phyloP scores from a whole-genome alignment of 805 yeast genomes.

The Wickerhamiella slavikovae region DNA sequence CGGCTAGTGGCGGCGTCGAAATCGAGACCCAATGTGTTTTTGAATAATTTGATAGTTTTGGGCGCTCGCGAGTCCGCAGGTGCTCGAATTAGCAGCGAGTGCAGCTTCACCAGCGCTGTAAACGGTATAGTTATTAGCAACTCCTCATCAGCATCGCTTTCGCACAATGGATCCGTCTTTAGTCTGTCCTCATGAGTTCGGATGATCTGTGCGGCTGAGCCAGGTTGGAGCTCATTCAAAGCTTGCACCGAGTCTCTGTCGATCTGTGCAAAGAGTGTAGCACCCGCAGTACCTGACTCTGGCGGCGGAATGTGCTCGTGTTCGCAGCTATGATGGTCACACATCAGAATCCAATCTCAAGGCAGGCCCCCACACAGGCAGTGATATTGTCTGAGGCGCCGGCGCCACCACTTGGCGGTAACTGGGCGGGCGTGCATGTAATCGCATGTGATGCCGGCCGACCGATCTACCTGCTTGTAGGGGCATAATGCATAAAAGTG shows the following conservation, averaged over 20 bases:
- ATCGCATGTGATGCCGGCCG: too few species aligned
- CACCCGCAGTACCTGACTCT: slow-evolving; percentile 41
- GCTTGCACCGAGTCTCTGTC: slow-evolving; percentile 40
- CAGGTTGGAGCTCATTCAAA: slow-evolving; percentile 36
- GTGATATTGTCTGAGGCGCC: too few species aligned
- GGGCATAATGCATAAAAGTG: too few species aligned
- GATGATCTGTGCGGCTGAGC: slow-evolving; percentile 32
- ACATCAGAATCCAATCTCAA: too few species aligned
- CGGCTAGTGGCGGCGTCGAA: slow-evolving; percentile 37
- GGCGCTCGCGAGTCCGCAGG: slow-evolving; percentile 49
- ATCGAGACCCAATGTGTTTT: slow-evolving; percentile 50
- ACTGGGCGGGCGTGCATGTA: too few species aligned
- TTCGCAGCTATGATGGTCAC: slow-evolving; percentile 15
- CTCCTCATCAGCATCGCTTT: slow-evolving; percentile 70
- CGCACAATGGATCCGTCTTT: slow-evolving; percentile 23
- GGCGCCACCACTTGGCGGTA: background rate
- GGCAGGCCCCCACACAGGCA: too few species aligned
- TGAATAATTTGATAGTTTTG: slow-evolving; percentile 43
- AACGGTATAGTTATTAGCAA: slow-evolving; percentile 63
- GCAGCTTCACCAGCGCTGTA: slow-evolving; percentile 50
- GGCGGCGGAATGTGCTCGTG: slow-evolving; percentile 52
- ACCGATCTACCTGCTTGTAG: too few species aligned
- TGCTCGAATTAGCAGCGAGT: slow-evolving; percentile 50
- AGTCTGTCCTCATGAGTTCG: slow-evolving; percentile 31
- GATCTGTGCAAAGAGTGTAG: slow-evolving; percentile 32